phyloP scores from a whole-genome alignment of 164 flowering plant species.

The Warburgia ugandensis region DNA sequence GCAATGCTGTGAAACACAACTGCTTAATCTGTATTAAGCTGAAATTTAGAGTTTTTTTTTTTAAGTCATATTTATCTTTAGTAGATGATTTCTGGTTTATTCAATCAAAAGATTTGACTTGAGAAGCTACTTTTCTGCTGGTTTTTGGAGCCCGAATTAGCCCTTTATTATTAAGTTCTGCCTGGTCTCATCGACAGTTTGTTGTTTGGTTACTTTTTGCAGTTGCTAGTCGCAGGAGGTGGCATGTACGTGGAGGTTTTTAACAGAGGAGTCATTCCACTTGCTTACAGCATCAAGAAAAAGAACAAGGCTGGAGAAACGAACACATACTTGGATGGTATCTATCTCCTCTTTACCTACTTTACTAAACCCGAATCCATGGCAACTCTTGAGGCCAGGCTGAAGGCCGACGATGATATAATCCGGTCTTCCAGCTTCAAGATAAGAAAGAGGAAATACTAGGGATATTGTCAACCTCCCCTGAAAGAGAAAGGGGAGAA shows the following conservation, averaged over 20 bases:
- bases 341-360: conserved; percentile 87
- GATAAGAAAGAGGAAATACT: conserved; percentile 60
- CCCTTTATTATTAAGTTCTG: background rate
- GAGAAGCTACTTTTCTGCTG: background rate
- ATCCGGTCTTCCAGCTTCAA: conserved; percentile 77
- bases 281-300: conserved; percentile 81
- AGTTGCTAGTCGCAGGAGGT: conserved; percentile 94
- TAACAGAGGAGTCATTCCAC: conserved; percentile 91
- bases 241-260: conserved; percentile 95
- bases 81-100: background rate
- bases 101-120: too few species aligned
- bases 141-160: background rate
- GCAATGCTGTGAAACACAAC: too few species aligned
- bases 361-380: conserved; percentile 63
- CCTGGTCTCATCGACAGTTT: background rate
- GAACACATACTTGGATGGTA: conserved; percentile 90
- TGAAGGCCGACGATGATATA: conserved; percentile 60
- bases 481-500: too few species aligned
- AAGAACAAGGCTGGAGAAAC: conserved; percentile 83
- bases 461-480: too few species aligned
- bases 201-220: conserved; percentile 16
- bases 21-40: too few species aligned
- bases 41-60: too few species aligned
- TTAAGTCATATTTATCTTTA: too few species aligned
- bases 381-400: conserved; percentile 35